These are phyloP conservation scores for Coniosporium tulheliwenetii DNA, from an alignment of 2,329 filamentous ascomycete genomes.

Conservation along the genomic window DNA sequence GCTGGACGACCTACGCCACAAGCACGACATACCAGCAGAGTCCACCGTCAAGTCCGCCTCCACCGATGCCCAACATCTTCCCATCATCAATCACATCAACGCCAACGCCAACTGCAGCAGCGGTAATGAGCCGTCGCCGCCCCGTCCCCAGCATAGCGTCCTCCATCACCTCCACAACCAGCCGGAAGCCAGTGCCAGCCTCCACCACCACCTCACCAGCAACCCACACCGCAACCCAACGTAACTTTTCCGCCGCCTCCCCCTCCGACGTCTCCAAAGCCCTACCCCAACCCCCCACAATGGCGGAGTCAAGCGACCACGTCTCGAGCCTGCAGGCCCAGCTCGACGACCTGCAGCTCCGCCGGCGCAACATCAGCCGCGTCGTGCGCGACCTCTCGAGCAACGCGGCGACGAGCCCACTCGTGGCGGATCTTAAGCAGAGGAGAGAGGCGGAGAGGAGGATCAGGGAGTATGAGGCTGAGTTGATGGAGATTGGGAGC, in stretches of 20 bases:
- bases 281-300: slow-evolving; percentile 19
- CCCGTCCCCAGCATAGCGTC: slow-evolving; percentile 8
- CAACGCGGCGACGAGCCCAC: slow-evolving; percentile 12
- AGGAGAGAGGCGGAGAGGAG: slow-evolving; percentile 17
- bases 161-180: slow-evolving; percentile 3
- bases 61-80: slow-evolving; percentile 16
- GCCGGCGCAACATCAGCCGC: slow-evolving; percentile 19
- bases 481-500: slow-evolving; percentile 18
- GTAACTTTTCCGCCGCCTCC: background rate
- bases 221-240: background rate
- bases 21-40: slow-evolving; percentile 23
- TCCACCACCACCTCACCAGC: slow-evolving; percentile 5
- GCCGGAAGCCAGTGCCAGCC: slow-evolving; percentile 13
- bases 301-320: slow-evolving; percentile 17
- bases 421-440: slow-evolving; percentile 19
- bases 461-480: slow-evolving; percentile 19
- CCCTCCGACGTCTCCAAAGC: slow-evolving; percentile 11
- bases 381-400: slow-evolving; percentile 17
- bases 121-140: slow-evolving; percentile 17
- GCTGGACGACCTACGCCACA: slow-evolving; percentile 25
- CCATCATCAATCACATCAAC: slow-evolving; percentile 5
- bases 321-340: slow-evolving; percentile 20
- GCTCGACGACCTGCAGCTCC: slow-evolving; percentile 20
- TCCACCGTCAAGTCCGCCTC: slow-evolving; percentile 25
- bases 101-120: slow-evolving; percentile 9